Conservation (phyloP, 805 yeast genomes). For the Saccharomycopsis oosterbeekiorum region DNA sequence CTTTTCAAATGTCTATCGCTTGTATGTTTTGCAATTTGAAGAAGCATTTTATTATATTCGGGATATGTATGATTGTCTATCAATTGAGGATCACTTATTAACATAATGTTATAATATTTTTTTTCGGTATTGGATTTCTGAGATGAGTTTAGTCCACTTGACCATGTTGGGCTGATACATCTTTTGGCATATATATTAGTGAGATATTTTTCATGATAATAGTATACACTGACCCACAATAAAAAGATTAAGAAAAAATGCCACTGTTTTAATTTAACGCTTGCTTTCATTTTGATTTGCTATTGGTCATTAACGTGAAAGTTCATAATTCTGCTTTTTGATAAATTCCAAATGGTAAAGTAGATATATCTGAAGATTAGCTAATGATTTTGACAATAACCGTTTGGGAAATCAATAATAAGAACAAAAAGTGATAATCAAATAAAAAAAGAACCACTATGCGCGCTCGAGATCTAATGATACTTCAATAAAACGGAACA, state of each 20-base stretch:
- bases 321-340: too few relatives aligned
- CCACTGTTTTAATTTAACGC: slow-evolving; percentile 5
- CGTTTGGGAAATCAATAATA: too few relatives aligned
- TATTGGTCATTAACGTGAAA: too few relatives aligned
- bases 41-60: slow-evolving; percentile 40
- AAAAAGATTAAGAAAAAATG: slow-evolving; percentile 2
- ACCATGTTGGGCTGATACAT: slow-evolving; percentile 10
- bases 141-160: neutral
- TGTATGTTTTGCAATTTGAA: slow-evolving; percentile 45
- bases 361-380: too few relatives aligned
- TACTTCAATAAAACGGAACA: too few relatives aligned
- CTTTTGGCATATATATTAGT: slow-evolving; percentile 1
- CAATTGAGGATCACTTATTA: slow-evolving; percentile 91
- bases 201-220: slow-evolving; percentile 9
- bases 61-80: slow-evolving; percentile 87
- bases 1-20: slow-evolving; percentile 76
- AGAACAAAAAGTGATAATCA: too few relatives aligned
- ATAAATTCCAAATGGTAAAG: too few relatives aligned
- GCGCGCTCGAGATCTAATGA: too few relatives aligned
- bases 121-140: neutral
- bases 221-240: slow-evolving; percentile 9
- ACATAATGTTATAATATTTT: slow-evolving; percentile 35
- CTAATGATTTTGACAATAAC: too few relatives aligned
- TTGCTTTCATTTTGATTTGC: neutral
- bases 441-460: too few relatives aligned